Base-by-base conservation (phyloP, 78 protist species). In the Chrysochromulina parva region DNA sequence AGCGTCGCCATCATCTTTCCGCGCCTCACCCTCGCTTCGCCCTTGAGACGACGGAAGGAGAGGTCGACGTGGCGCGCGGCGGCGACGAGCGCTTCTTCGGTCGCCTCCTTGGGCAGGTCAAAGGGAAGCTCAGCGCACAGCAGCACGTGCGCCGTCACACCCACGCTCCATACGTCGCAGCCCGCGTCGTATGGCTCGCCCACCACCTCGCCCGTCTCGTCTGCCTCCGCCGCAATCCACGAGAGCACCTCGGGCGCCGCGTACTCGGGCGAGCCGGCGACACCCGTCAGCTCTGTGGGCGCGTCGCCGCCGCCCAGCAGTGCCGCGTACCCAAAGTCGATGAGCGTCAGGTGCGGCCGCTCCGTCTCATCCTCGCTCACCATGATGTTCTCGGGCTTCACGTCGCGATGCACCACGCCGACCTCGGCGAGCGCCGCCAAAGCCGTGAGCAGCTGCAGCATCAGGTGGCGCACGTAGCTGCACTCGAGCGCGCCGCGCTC, bases 211-310 rank as follows among this genome's bases (percentile, higher is more conserved):
- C 47, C 71, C 26, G 10, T 6, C 26, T 14, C 10, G 71, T 65
- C 71, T 17, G 11, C 66, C 11, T 16, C 66, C n/a, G 10, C 10
- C n/a, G 10, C 17, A 3, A 65, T 4, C 71, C 71, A 65, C 10
- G 71, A 16, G 47, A 65, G 71, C 71, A 65, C 71, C 71, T 65
- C 71, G 47, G 71, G 71, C 47, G 71, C 71, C n/a, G 71, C 71
- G 71, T 65, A 65, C 71, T 65, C 71, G 6, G 71, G 71, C 19
- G 71, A 65, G 10, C 71, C 71, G 7, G 71, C 71, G 47, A 65
- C n/a, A 0, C 71, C 71, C n/a, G 10, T 22, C 38, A 38, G 38
- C 38, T 38, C 38, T 0, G 0, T 38, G 71, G n/a, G 19, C 26
- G 10, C 7, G n/a, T 65, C 71, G 71, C n/a, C 71, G 10, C 7